These are phyloP conservation scores for Sphaerostilbella broomeana DNA, from an alignment of 2,329 filamentous ascomycete genomes.

Conservation along the genomic window DNA sequence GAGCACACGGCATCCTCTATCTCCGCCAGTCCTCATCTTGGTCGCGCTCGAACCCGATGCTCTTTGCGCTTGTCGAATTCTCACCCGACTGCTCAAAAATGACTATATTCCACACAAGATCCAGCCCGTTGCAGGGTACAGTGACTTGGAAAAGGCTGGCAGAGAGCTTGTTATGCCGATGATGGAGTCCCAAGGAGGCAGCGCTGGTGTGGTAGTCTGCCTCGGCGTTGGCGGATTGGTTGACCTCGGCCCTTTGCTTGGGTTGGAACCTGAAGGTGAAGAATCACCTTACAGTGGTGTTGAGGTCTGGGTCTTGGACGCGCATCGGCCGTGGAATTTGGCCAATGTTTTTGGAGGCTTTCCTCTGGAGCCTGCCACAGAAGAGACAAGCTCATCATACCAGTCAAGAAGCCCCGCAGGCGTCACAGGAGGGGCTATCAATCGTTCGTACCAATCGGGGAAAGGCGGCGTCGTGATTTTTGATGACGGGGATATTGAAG, in stretches of 20 bases:
- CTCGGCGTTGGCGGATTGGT: constrained; percentile 88
- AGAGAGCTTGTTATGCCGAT: constrained; percentile 75
- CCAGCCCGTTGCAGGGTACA: constrained; percentile 88
- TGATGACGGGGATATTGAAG: constrained; percentile 91
- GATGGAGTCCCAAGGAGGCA: constrained; percentile 77
- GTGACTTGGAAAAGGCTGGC: constrained; percentile 75
- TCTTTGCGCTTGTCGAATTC: constrained; percentile 88
- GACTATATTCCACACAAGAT: constrained; percentile 98
- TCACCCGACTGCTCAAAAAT: constrained; percentile 88
- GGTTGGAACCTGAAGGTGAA: constrained; percentile 58
- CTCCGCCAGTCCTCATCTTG: constrained; percentile 83
- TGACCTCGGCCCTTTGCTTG: constrained; percentile 74
- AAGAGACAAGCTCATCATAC: constrained; percentile 39
- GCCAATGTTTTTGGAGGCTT: constrained; percentile 84
- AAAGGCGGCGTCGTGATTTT: constrained; percentile 88
- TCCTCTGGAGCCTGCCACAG: constrained; percentile 45
- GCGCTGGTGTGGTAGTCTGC: constrained; percentile 84
- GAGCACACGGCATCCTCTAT: constrained; percentile 78
- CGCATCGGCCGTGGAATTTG: constrained; percentile 89
- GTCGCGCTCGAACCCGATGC: constrained; percentile 93
- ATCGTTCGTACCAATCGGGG: constrained; percentile 65
- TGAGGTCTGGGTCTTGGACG: constrained; percentile 91
- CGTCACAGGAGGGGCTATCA: constrained; percentile 66
- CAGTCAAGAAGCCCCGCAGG: constrained; percentile 53
- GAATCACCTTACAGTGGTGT: constrained; percentile 71